Evolutionary conservation across 2,329 filamentous ascomycete species (phyloP).

Genomic region (Aspergillus sp.): DNA sequence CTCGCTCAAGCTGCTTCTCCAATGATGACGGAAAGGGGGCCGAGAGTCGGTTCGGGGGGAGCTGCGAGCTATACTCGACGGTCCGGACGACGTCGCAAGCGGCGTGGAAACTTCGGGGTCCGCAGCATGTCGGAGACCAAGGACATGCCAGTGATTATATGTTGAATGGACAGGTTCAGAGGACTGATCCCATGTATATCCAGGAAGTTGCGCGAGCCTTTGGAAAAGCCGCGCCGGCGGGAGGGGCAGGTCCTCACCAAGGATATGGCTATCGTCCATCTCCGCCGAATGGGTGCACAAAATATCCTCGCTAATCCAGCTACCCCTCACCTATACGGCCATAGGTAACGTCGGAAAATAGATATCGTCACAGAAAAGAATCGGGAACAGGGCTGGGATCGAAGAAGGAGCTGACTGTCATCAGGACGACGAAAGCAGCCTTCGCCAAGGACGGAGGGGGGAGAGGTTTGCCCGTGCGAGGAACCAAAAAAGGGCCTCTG

Average conservation of each 20-base stretch:
- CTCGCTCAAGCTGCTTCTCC: conserved; percentile 54
- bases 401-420: conserved; percentile 19
- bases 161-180: conserved; percentile 53
- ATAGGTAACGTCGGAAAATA: conserved; percentile 16
- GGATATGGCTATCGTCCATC: conserved; percentile 38
- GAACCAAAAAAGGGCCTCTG: conserved; percentile 1
- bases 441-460: conserved; percentile 20
- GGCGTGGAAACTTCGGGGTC: conserved; percentile 50
- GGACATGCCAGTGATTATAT: conserved; percentile 87
- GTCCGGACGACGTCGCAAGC: conserved; percentile 45
- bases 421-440: conserved; percentile 24
- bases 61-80: conserved; percentile 44
- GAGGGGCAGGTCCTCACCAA: conserved; percentile 49
- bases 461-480: conserved; percentile 12
- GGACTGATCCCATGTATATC: conserved; percentile 74
- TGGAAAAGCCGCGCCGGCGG: conserved; percentile 70
- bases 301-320: conserved; percentile 14
- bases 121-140: conserved; percentile 59
- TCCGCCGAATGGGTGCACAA: conserved; percentile 18
- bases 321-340: conserved; percentile 18
- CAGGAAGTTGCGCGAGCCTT: conserved; percentile 69
- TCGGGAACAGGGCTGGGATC: conserved; percentile 11
- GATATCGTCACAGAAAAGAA: conserved; percentile 9
- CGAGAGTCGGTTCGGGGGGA: conserved; percentile 45
- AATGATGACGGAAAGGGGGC: conserved; percentile 45